Conservation (phyloP, 148 eudicot species). For the Hydrangea macrophylla region DNA sequence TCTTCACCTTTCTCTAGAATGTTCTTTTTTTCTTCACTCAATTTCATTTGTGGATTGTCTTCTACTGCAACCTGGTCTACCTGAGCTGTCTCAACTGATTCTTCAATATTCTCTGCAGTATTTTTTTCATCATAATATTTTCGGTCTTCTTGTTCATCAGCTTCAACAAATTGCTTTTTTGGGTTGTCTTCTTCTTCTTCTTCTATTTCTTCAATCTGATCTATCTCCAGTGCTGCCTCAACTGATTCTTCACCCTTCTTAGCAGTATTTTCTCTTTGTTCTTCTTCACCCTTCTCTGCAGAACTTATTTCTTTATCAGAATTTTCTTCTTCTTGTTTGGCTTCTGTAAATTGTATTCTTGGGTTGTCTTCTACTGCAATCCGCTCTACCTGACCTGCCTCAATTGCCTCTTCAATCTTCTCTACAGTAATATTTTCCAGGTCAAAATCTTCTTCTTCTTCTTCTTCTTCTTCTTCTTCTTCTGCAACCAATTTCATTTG, state of each 20-base stretch:
- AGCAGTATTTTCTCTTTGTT: too few species aligned
- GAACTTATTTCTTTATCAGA: too few species aligned
- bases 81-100: neutral
- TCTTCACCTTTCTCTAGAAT: neutral
- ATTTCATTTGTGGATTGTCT: neutral
- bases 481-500: too few species aligned
- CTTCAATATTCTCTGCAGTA: neutral
- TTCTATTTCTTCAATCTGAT: conserved; percentile 6
- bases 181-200: conserved; percentile 3
- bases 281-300: too few species aligned
- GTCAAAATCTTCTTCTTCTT: too few species aligned
- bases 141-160: neutral
- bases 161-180: neutral
- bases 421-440: too few species aligned
- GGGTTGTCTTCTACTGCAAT: too few species aligned
- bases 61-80: neutral
- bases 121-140: neutral
- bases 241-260: neutral
- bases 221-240: neutral
- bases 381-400: too few species aligned
- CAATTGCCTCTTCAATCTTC: too few species aligned
- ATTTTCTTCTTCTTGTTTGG: too few species aligned
- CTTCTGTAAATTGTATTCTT: too few species aligned
- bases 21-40: neutral
- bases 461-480: too few species aligned